Evolutionary conservation across 2,329 filamentous ascomycete species (phyloP), one percentile per base, ranked within the genome.

Genomic region (Xylariaceae sp.): DNA sequence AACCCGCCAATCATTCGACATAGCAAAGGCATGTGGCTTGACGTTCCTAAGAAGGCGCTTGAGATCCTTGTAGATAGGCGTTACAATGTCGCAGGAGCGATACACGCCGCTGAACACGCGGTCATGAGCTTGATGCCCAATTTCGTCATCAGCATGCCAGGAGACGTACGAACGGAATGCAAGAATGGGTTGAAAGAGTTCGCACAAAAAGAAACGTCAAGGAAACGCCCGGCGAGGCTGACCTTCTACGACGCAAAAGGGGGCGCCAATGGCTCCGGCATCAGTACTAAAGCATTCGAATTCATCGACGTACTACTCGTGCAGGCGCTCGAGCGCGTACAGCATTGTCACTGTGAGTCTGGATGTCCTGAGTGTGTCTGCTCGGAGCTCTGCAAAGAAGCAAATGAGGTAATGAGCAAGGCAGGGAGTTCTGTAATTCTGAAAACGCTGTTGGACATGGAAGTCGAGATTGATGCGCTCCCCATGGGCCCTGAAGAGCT

Each of bases 191-290:
- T 87, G 52, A 97, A 97, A 67, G 92, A 97, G 68, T 90, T 96
- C 55, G 83, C 89, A 1, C 82, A 82, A 58, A 72, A 76, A 46
- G 82, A 87, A 61, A 84, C 82, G 0, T 71, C 73, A 27, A 80
- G 91, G 30, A 96, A 96, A 70, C 78, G 94, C 4, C 94, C 92
- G 0, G 94, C 90, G 0, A 76, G 94, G 1, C 71, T 99, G 42
- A 96, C 90, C 0, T 96, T 99, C 62, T 99, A 97, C 69, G 94
- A 97, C 66, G 86, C 90, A 2, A 96, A 95, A 68, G 94, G 94
- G 7, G 92, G 92, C 0, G 79, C 87, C 0, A 80, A 82, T 39
- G 92, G 92, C 0, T 87, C 83, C 0, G 94, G 94, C 0, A 95
- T 96, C 58, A 90, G 87, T 54, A 88, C 86, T 36, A 96, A 96